phyloP scores from a whole-genome alignment of 495 filamentous ascomycete species.

The Aspergillus ellipticus region DNA sequence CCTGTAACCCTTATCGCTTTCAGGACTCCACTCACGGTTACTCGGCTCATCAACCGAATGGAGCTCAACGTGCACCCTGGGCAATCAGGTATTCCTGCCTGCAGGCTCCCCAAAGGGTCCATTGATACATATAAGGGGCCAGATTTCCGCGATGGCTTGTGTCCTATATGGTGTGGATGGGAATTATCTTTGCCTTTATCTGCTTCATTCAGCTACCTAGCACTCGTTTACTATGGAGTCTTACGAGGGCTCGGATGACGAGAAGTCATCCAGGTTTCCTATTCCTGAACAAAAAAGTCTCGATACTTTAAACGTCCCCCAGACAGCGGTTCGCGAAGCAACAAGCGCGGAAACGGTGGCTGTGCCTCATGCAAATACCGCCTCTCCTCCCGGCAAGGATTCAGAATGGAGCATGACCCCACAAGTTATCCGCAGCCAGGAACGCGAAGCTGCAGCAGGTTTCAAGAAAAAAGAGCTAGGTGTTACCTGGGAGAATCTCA shows the following conservation, averaged over 20 bases:
- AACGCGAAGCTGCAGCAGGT: slow-evolving; percentile 12
- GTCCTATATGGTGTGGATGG: background rate
- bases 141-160: background rate
- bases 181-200: background rate
- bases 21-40: background rate
- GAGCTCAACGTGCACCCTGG: background rate
- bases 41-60: background rate
- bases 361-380: background rate
- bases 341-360: slow-evolving; percentile 12
- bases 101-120: background rate
- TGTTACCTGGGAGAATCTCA: slow-evolving; percentile 21
- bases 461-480: slow-evolving; percentile 20
- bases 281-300: slow-evolving; percentile 6
- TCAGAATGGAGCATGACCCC: slow-evolving; percentile 13
- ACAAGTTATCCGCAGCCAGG: slow-evolving; percentile 6
- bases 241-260: background rate
- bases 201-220: background rate
- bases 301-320: slow-evolving; percentile 6
- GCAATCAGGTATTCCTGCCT: background rate
- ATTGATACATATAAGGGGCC: background rate
- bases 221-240: background rate
- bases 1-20: background rate
- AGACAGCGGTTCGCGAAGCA: slow-evolving; percentile 3
- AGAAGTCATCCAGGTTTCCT: background rate
- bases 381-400: slow-evolving; percentile 1